Conservation (phyloP, 192 early-diverging fungal species). For the Coemansia sp. region DNA sequence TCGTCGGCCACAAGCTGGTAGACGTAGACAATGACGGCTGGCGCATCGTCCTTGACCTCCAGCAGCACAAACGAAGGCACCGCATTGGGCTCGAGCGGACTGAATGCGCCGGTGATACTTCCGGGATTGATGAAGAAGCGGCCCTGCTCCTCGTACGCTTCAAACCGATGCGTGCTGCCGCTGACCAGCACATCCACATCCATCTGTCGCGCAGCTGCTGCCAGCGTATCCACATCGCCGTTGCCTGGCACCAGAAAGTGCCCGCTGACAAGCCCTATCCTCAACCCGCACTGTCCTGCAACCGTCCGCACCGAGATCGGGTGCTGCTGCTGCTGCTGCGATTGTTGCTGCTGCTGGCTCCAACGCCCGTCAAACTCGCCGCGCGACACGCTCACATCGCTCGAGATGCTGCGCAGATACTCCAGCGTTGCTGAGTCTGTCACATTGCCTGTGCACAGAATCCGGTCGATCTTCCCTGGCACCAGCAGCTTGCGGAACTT, state of each 20-base stretch:
- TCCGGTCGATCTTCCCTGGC: constrained; percentile 95
- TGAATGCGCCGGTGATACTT: constrained; percentile 89
- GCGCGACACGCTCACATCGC: constrained; percentile 71
- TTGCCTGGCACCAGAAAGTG: constrained; percentile 70
- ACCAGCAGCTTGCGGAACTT: constrained; percentile 94
- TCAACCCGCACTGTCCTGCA: constrained; percentile 51
- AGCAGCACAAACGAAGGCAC: constrained; percentile 95
- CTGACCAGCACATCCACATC: constrained; percentile 89
- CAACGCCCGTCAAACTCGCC: constrained; percentile 80
- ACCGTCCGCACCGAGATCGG: constrained; percentile 69
- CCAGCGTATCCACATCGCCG: constrained; percentile 70
- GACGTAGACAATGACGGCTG: constrained; percentile 81
- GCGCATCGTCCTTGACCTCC: constrained; percentile 75
- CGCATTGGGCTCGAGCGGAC: constrained; percentile 38
- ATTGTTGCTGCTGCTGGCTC: not conserved
- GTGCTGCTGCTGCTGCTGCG: constrained; percentile 15
- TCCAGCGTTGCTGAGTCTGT: constrained; percentile 82
- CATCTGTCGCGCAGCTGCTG: constrained; percentile 81
- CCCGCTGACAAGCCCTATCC: constrained; percentile 82
- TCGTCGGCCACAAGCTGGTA: constrained; percentile 92
- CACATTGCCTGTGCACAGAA: constrained; percentile 91
- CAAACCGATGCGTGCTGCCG: constrained; percentile 89
- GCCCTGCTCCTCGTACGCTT: constrained; percentile 90
- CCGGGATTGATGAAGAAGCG: constrained; percentile 95
- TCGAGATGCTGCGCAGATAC: constrained; percentile 81